phyloP scores from a whole-genome alignment of 2,329 filamentous ascomycete genomes.

The Allantophomopsis lycopodina region DNA sequence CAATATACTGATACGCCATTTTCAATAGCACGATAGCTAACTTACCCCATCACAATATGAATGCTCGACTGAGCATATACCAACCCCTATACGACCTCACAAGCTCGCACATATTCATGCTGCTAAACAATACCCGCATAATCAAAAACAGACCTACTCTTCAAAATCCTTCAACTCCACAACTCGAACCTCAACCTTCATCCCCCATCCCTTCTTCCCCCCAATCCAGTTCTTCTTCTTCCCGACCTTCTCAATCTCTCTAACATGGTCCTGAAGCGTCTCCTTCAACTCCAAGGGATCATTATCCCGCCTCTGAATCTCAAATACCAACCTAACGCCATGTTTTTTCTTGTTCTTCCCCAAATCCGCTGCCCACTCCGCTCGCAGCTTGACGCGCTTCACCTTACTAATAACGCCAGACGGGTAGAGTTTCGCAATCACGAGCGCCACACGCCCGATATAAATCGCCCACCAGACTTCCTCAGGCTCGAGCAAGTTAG shows the following conservation, averaged over 20 bases:
- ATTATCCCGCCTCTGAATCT: constrained; percentile 22
- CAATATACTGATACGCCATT: no score
- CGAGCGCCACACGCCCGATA: constrained; percentile 41
- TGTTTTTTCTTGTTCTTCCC: constrained; percentile 24
- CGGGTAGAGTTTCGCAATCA: constrained; percentile 47
- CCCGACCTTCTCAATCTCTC: constrained; percentile 36
- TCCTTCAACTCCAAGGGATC: constrained; percentile 25
- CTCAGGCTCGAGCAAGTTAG: constrained; percentile 34
- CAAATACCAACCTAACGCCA: constrained; percentile 28
- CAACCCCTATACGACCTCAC: no score
- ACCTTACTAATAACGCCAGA: constrained; percentile 32
- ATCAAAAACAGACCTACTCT: no score
- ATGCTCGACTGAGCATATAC: no score
- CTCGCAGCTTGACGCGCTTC: constrained; percentile 24
- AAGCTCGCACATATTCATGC: no score
- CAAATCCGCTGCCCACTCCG: constrained; percentile 25
- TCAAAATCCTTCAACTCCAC: constrained; percentile 13
- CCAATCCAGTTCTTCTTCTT: constrained; percentile 43
- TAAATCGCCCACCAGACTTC: constrained; percentile 54
- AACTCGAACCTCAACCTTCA: constrained; percentile 21
- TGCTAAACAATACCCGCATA: no score
- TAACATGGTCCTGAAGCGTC: constrained; percentile 23
- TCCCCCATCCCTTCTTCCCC: constrained; percentile 20
- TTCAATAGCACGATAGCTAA: no score
- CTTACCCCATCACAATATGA: no score